These are phyloP conservation scores for Chrysanthemum lavandulifolium DNA, from an alignment of 129 eudicot genomes.

Conservation along the genomic window DNA sequence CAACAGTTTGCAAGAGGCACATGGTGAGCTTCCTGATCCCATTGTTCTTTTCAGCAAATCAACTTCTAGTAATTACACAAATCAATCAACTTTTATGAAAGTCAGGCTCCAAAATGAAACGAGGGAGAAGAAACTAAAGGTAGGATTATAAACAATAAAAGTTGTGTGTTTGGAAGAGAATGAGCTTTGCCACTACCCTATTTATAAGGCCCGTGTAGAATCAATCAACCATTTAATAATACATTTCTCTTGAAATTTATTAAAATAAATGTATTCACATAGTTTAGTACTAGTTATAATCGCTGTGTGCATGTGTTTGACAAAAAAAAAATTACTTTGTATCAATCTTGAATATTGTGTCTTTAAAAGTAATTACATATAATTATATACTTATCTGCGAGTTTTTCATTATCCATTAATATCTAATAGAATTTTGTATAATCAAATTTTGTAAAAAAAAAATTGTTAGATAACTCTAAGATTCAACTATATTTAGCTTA, in stretches of 20 bases:
- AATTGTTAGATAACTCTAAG: no score
- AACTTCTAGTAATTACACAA: slow-evolving; percentile 6
- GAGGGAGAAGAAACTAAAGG: slow-evolving; percentile 14
- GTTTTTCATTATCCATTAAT: no score
- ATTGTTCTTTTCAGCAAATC: slow-evolving; percentile 21
- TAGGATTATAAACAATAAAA: slow-evolving; percentile 26
- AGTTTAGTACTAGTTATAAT: neutral
- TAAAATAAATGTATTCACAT: slow-evolving; percentile 1
- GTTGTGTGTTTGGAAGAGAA: slow-evolving; percentile 49
- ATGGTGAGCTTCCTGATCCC: slow-evolving; percentile 88
- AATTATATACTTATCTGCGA: no score
- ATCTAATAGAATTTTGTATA: no score
- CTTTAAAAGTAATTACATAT: no score
- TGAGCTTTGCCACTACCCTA: slow-evolving; percentile 45
- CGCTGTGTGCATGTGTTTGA: no score
- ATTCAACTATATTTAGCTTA: no score
- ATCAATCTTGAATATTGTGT: no score
- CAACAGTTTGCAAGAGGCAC: slow-evolving; percentile 93
- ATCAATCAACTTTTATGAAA: neutral
- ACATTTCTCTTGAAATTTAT: slow-evolving; percentile 16
- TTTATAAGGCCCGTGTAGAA: slow-evolving; percentile 54
- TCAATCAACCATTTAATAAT: slow-evolving; percentile 15
- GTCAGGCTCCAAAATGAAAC: slow-evolving; percentile 22
- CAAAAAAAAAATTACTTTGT: no score
- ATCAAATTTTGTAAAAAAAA: no score